These are phyloP conservation scores for Lecanicillium sp. DNA, from an alignment of 2,329 filamentous ascomycete genomes.

Conservation along the genomic window DNA sequence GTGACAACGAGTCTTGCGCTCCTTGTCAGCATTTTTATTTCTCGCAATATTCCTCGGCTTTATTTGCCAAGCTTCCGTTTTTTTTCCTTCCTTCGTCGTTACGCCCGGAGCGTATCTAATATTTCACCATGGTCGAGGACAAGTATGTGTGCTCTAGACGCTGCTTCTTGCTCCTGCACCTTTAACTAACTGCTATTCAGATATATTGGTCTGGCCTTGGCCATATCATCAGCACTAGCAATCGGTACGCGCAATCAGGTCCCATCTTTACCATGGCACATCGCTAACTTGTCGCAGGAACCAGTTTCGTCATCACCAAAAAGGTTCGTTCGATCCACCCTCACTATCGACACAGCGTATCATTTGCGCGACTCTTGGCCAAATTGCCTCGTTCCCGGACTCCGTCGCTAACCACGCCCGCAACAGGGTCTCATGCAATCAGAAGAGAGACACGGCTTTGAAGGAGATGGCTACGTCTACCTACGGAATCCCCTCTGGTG, in stretches of 20 bases:
- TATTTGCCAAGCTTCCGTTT: too few species aligned
- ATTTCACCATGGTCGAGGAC: too few species aligned
- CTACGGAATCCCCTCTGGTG: constrained; percentile 95
- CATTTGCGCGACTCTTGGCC: background rate
- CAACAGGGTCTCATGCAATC: constrained; percentile 81
- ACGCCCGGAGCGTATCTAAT: too few species aligned
- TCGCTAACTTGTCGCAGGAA: constrained; percentile 45
- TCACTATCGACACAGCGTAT: background rate
- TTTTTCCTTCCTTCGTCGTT: too few species aligned
- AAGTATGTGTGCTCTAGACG: too few species aligned
- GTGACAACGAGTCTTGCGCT: too few species aligned
- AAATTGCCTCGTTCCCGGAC: background rate
- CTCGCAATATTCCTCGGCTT: too few species aligned
- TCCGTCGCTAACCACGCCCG: background rate
- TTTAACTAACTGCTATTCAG: background rate
- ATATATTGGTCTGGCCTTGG: constrained; percentile 7
- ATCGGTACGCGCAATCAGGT: constrained; percentile 2
- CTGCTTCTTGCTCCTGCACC: too few species aligned
- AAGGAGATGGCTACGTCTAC: constrained; percentile 93
- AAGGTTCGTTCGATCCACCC: constrained; percentile 53
- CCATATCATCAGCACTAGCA: constrained; percentile 7
- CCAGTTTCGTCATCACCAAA: constrained; percentile 98
- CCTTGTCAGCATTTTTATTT: too few species aligned
- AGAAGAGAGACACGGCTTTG: constrained; percentile 86
- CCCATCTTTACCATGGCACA: background rate